Percentiles rank a stretch among this genome's conserved stretches.
Evolutionary conservation across 371 early-diverging fungal species (phyloP).

Genomic region (Rhizopus stolonifer): DNA sequence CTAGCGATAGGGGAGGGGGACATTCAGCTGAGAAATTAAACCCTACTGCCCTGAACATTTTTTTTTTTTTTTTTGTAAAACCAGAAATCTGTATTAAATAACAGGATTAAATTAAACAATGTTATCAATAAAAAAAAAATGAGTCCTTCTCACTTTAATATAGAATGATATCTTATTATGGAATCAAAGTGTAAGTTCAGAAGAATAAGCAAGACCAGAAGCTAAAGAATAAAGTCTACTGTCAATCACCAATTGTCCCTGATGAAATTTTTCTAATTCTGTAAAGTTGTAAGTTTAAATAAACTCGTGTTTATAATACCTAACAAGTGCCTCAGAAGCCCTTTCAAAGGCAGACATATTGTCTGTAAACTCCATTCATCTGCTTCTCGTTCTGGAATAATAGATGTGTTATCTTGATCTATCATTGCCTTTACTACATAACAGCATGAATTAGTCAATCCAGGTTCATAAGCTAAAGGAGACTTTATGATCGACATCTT

Average conservation of each 20-base stretch:
- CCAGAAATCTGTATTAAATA: too few species aligned
- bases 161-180: neutral
- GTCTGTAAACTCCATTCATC: conserved; percentile 63
- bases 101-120: too few species aligned
- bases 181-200: neutral
- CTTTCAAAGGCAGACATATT: conserved; percentile 39
- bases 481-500: conserved; percentile 3
- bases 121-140: conserved; percentile 4
- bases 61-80: too few species aligned
- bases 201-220: conserved; percentile 17
- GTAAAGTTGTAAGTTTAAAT: too few species aligned
- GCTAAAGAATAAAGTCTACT: conserved; percentile 25
- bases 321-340: conserved; percentile 27
- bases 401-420: conserved; percentile 11
- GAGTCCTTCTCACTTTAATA: too few species aligned
- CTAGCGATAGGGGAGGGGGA: too few species aligned
- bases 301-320: conserved; percentile 26
- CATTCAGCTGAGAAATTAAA: too few species aligned
- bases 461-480: conserved; percentile 61
- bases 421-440: conserved; percentile 41
- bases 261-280: conserved; percentile 15
- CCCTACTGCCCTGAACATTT: too few species aligned
- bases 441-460: conserved; percentile 56
- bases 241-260: conserved; percentile 19
- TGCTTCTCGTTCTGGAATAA: conserved; percentile 31